Base-by-base conservation (phyloP, 2,329 filamentous ascomycete species). In the Gaeumannomyces tritici region DNA sequence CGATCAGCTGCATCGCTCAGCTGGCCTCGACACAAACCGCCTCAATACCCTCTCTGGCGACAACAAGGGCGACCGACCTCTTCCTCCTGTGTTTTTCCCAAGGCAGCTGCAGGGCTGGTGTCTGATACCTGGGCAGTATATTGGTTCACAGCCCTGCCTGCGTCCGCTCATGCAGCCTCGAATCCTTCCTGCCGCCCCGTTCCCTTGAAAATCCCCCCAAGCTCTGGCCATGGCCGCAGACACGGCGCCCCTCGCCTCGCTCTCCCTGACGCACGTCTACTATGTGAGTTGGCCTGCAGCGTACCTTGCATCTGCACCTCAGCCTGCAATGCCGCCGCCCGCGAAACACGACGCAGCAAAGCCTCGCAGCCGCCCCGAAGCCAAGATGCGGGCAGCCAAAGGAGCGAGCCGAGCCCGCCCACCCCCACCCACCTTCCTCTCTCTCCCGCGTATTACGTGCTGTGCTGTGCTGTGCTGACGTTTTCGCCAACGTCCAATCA, bases 261-360 rank as follows among this genome's bases (percentile, higher is more conserved):
- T 99, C 65, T 96, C 93, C 61, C 79, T 99, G 68, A 98, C 95
- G 13, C 93, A 98, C 78, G 93, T 98, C 69, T 91, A 95, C 79
- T 98, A 98, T 82, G 93, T 96, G 78, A 71, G 85, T 51, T 51
- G 42, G 42, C 42, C 7, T 24, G 42, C 42, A 51, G 9, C 4
- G 42, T 51, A n/a, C 42, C 42, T n/a, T 51, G 42, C 42, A 51
- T 51, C 42, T 51, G 42, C 42, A 47, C 7, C 42, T 11, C 42
- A 5, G 12, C 33, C 33, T 35, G 35, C 15, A 42, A 42, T 42
- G 35, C 35, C 18, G 35, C 35, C 6, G 35, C 35, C 35, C 35
- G 33, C 33, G n/a, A n/a, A n/a, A n/a, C n/a, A n/a, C n/a, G n/a
- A n/a, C 12, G 12, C 33, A 12, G 11, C 12, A 15, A 12, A 35